Evolutionary conservation across 768 basidiomycete species (phyloP).

Genomic region (Thelephora ganbajun): DNA sequence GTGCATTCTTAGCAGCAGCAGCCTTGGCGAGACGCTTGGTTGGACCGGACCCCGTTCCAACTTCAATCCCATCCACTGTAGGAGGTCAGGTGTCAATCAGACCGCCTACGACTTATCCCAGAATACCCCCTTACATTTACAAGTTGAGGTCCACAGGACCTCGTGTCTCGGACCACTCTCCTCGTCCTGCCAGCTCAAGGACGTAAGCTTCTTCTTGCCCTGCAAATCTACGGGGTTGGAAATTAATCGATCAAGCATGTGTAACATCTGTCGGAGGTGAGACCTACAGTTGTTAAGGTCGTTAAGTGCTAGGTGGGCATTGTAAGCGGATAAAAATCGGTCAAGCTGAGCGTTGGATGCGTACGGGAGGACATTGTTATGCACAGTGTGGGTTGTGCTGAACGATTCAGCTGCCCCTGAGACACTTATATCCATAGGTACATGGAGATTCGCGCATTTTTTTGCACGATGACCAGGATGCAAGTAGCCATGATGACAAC

Average conservation of each 20-base stretch:
- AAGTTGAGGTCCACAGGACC: conserved; percentile 40
- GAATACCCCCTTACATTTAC: conserved; percentile 38
- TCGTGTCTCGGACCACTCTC: conserved; percentile 28
- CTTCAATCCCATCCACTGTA: conserved; percentile 36
- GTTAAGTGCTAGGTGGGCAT: background rate
- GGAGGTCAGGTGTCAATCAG: conserved; percentile 2
- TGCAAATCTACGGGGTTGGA: conserved; percentile 36
- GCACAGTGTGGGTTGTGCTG: too few species aligned
- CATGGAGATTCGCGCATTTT: too few species aligned
- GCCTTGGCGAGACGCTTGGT: conserved; percentile 28
- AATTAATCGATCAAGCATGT: background rate
- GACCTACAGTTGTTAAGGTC: background rate
- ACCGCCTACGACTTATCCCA: conserved; percentile 1
- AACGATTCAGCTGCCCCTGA: too few species aligned
- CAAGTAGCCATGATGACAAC: too few species aligned
- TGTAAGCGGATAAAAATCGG: background rate
- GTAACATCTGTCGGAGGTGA: background rate
- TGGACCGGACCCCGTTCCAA: conserved; percentile 33
- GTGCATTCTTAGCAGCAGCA: conserved; percentile 7
- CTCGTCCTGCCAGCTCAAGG: conserved; percentile 43
- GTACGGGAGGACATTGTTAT: too few species aligned
- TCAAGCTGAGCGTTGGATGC: background rate
- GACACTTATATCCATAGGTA: too few species aligned
- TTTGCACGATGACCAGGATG: too few species aligned
- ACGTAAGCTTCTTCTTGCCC: conserved; percentile 21